These are phyloP conservation scores for Coemansia sp. DNA, from an alignment of 192 early-diverging fungal genomes.

Conservation along the genomic window DNA sequence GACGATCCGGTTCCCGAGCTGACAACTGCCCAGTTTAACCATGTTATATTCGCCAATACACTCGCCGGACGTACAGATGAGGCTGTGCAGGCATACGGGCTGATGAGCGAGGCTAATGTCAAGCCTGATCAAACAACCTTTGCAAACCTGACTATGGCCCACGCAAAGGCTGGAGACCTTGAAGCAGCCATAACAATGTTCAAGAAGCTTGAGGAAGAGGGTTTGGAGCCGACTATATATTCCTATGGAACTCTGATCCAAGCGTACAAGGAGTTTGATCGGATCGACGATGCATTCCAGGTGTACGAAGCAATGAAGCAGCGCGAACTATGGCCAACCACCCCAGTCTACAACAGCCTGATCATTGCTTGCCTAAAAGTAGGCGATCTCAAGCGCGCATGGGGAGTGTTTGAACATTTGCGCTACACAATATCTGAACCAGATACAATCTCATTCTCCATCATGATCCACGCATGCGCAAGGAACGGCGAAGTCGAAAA, in stretches of 20 bases:
- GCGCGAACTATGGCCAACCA: constrained; percentile 55
- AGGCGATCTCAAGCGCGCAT: constrained; percentile 74
- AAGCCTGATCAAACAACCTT: constrained; percentile 68
- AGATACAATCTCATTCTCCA: constrained; percentile 73
- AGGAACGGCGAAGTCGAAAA: constrained; percentile 80
- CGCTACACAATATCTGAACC: constrained; percentile 73
- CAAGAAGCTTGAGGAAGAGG: constrained; percentile 58
- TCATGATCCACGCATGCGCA: constrained; percentile 93
- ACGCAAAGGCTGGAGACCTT: constrained; percentile 66
- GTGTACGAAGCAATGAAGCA: constrained; percentile 78
- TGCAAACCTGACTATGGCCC: constrained; percentile 78
- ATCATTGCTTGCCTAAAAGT: constrained; percentile 79
- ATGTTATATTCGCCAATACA: constrained; percentile 66
- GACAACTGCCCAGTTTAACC: constrained; percentile 50
- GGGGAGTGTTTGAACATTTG: constrained; percentile 90
- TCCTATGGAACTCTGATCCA: constrained; percentile 74
- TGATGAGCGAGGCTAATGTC: constrained; percentile 62
- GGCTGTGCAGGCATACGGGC: constrained; percentile 64
- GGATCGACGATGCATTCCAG: constrained; percentile 72
- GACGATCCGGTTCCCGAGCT: constrained; percentile 12
- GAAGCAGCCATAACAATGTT: constrained; percentile 65
- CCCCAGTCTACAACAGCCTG: constrained; percentile 74
- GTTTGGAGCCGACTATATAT: constrained; percentile 61
- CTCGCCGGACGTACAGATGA: constrained; percentile 59
- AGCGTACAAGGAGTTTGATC: constrained; percentile 58